Percentiles rank a stretch among this genome's conserved stretches.
These are phyloP conservation scores for Puccinellia tenuiflora DNA, from an alignment of 176 grass and related monocot genomes.

Conservation along the genomic window DNA sequence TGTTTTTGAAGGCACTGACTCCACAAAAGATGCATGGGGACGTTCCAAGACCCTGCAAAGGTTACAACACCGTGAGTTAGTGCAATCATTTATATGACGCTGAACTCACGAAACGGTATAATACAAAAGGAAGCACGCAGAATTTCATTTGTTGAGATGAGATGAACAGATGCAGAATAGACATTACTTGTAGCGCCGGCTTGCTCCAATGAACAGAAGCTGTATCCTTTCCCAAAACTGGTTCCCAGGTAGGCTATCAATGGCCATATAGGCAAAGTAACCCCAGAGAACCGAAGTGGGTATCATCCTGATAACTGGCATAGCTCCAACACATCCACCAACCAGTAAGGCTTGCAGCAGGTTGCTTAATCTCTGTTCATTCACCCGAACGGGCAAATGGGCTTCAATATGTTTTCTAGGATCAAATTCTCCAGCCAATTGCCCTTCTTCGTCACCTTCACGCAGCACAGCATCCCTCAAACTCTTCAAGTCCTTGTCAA, in stretches of 20 bases:
- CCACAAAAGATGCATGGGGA: constrained; percentile 81
- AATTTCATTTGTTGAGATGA: constrained; percentile 3
- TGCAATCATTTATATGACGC: background rate
- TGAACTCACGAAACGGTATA: background rate
- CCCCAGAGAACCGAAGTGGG: constrained; percentile 89
- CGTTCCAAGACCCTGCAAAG: constrained; percentile 76
- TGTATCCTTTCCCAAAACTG: constrained; percentile 90
- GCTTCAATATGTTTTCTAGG: constrained; percentile 70
- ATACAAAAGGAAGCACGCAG: background rate
- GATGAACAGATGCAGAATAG: background rate
- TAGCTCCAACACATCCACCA: constrained; percentile 69
- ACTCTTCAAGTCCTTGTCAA: constrained; percentile 59
- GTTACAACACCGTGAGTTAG: background rate
- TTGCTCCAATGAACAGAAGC: constrained; percentile 60
- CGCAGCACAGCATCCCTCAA: constrained; percentile 70
- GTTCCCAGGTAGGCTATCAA: constrained; percentile 90
- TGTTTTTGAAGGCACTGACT: constrained; percentile 50
- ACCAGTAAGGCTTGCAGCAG: constrained; percentile 77
- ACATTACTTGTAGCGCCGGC: constrained; percentile 71
- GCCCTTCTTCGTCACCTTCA: constrained; percentile 22
- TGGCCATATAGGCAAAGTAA: constrained; percentile 97
- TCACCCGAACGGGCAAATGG: constrained; percentile 81
- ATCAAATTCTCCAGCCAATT: constrained; percentile 45
- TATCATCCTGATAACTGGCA: constrained; percentile 80
- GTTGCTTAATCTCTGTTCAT: constrained; percentile 90